Base-by-base conservation (phyloP, 2,329 filamentous ascomycete genomes). In the Beauveria pseudobassiana region DNA sequence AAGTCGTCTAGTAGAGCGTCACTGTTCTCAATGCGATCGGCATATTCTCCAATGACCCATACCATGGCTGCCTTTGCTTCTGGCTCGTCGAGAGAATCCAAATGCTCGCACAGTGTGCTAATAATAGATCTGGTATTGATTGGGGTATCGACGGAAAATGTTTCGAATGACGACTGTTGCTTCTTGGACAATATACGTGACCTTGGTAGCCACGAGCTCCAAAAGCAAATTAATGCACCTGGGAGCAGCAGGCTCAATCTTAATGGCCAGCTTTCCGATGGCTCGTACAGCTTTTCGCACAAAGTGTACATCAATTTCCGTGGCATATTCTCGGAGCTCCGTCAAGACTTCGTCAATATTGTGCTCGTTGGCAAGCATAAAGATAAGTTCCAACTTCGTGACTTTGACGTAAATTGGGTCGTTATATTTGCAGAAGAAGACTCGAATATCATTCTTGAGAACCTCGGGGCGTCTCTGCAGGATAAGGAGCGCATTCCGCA, bases 361-460 rank as follows among this genome's bases (percentile, higher is more conserved):
- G 69, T 88, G 89, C 75, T 97, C 92, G 40, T 86, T 96, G 8
- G 95, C 95, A 63, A 99, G 83, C 95, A 98, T 99, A 76, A 99
- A 99, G 67, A 99, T 98, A 68, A 99, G 84, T 76, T 99, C 95
- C 55, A 99, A 82, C 76, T 99, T 99, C 18, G 95, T 99, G 57
- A 99, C 95, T 76, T 99, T 99, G 77, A 99, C 95, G 73, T 98
- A 99, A 66, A 99, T 99, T 0, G 95, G 95, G 71, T 99, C 95
- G 74, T 99, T 99, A 77, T 99, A 99, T 81, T 99, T 99, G 86
- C 95, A 99, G 77, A 99, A 99, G 78, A 99, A 99, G 38, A 99
- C 95, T 52, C 95, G 87, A 65, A 99, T 98, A 74, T 99, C 95
- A 75, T 97, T 98, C 65, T 92, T 86, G 59, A 99, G 77, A 9